Evolutionary conservation across 371 early-diverging fungal species (phyloP), one percentile per base, ranked within the genome.

Genomic region (Circinella umbellata): DNA sequence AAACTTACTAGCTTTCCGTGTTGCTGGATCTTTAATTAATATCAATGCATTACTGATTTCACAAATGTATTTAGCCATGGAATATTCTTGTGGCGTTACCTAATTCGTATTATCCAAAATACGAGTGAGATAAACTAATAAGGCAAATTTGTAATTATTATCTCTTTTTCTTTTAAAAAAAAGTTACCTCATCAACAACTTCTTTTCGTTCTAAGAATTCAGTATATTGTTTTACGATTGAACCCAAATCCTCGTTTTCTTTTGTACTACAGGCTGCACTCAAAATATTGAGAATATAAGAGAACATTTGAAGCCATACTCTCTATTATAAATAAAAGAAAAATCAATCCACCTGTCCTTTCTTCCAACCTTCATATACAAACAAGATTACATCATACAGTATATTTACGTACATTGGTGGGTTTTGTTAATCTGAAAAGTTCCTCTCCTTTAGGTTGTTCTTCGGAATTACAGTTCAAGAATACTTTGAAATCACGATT

Each of bases 401-500:
- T 48, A 10, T 13, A 17, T 18, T 35, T 39, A 55, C 35, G 18
- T 73, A 73, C 74, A 18, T 77, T 77, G 17, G 81, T 78, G 46
- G 79, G 83, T 18, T 67, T 20, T 0, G 80, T 72, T 35, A 86
- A 78, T 10, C 83, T 83, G 51, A 78, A 81, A 17, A 73, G 60
- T 61, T 72, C 67, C 66, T 87, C 84, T 13, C 77, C 77, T 15
- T 80, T 75, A 2, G 78, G 66, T 13, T 76, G 55, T 15, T 75
- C 79, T 10, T 75, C 70, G 4, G 82, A 70, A 68, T 82, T 85
- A 73, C 82, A 90, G 71, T 87, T 84, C 64, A 86, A 69, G 68
- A 90, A 80, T 15, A 91, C 87, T 35, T 78, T 86, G 14, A 81
- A 83, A 57, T 91, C 91, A 18, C 91, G 82, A 66, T 91, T 91